These are phyloP conservation scores for Colletotrichum liaoningense DNA, from an alignment of 2,329 filamentous ascomycete genomes.

Conservation along the genomic window DNA sequence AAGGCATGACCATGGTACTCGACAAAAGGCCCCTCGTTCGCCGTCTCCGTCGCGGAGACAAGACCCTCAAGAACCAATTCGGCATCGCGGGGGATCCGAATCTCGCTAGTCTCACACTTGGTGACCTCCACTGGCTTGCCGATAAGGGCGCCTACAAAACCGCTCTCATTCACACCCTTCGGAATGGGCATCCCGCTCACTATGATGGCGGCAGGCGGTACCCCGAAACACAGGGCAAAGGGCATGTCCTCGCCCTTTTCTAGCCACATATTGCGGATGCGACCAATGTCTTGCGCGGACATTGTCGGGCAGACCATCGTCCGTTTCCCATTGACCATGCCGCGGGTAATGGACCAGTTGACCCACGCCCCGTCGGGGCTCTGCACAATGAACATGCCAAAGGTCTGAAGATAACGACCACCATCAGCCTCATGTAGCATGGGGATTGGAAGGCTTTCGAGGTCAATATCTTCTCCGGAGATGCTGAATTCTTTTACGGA, in stretches of 20 bases:
- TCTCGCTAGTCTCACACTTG: slow-evolving; percentile 62
- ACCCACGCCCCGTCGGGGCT: slow-evolving; percentile 58
- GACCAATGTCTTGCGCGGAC: slow-evolving; percentile 57
- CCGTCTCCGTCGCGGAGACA: slow-evolving; percentile 55
- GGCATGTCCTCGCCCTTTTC: slow-evolving; percentile 57
- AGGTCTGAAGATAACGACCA: slow-evolving; percentile 62
- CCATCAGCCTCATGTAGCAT: slow-evolving; percentile 57
- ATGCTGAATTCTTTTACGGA: slow-evolving; percentile 56
- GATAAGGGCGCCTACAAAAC: slow-evolving; percentile 59
- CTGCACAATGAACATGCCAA: slow-evolving; percentile 60
- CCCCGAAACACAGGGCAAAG: slow-evolving; percentile 59
- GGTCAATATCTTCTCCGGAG: slow-evolving; percentile 52
- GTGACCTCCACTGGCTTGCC: slow-evolving; percentile 58
- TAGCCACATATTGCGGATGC: slow-evolving; percentile 59
- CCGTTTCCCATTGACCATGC: slow-evolving; percentile 58
- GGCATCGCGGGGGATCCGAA: slow-evolving; percentile 59
- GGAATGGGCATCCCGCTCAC: slow-evolving; percentile 61
- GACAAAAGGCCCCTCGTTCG: slow-evolving; percentile 60
- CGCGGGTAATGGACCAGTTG: slow-evolving; percentile 57
- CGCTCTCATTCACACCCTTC: slow-evolving; percentile 58
- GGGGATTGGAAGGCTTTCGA: slow-evolving; percentile 54
- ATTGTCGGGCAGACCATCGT: slow-evolving; percentile 56
- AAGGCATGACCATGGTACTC: slow-evolving; percentile 46
- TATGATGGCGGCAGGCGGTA: slow-evolving; percentile 61
- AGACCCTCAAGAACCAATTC: slow-evolving; percentile 65